Base-by-base conservation (phyloP, 148 eudicot species). In the Nepenthes gracilis region DNA sequence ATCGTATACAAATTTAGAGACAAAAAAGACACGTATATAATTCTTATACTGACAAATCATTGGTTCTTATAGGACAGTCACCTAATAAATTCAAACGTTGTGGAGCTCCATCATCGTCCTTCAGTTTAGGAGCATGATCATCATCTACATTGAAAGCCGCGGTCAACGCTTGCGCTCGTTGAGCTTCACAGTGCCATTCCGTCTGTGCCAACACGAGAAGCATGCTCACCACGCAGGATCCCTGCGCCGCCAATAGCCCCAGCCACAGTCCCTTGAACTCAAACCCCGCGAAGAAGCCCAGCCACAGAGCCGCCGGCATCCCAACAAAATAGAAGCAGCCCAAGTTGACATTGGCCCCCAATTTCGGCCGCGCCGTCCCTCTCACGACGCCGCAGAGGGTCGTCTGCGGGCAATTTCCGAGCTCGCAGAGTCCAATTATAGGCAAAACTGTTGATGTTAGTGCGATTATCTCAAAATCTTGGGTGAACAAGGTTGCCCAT, bases 371-470 rank as follows among this genome's bases (percentile, higher is more conserved):
- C 0, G 95, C 95, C 0, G 79, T 75, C 6, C 90, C 95, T 51
- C 95, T 77, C 52, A 87, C 32, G 2, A 78, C 87, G 33, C 90
- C 95, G 37, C 87, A 87, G 0, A 80, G 86, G 0, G 87, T 78
- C 9, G 95, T 87, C 68, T 87, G 95, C 9, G 95, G 95, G 60
- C 90, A 81, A 56, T 87, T 87, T 9, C 95, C 95, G 32, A 87
- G 70, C 64, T 87, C 95, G 59, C 95, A 84, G 2, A 87, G 81
- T 36, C n/a, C 95, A 49, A 87, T 81, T 34, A 87, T 72, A 1
- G 95, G 95, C 59, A 87, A 64, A 35, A 84, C 80, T 55, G 58
- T 47, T 13, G 89, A 69, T 23, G 95, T 87, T 15, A 87, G 57
- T 1, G 80, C 75, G 2, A 75, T 59, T 10, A 87, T 87, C 6